Conservation (phyloP, 345 rosid genomes). For the Gossypium raimondii region DNA sequence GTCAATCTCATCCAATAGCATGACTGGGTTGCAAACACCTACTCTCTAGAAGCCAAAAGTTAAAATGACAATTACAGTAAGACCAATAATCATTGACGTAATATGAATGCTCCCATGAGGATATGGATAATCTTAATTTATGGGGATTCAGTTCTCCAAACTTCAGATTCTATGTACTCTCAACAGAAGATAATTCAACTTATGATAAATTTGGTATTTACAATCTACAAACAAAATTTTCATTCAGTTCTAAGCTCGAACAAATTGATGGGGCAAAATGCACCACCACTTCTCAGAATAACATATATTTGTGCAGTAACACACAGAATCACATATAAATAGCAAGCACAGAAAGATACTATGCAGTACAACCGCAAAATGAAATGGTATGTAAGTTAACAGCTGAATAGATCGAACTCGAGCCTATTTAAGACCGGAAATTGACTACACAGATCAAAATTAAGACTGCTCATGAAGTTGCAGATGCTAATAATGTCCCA, state of each 20-base stretch:
- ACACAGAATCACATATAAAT: background rate
- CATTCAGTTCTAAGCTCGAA: background rate
- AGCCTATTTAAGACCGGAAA: background rate
- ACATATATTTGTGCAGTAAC: background rate
- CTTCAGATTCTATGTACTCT: background rate
- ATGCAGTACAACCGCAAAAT: background rate
- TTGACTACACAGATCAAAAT: background rate
- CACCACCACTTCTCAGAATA: background rate
- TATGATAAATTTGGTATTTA: background rate
- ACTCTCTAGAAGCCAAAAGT: constrained; percentile 59
- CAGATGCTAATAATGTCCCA: background rate
- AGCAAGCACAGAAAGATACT: background rate
- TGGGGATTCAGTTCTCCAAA: constrained; percentile 7
- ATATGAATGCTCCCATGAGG: background rate
- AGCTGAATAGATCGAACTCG: background rate
- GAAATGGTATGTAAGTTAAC: background rate
- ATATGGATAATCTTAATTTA: background rate
- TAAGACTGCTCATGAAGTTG: background rate
- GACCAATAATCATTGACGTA: background rate
- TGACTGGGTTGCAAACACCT: constrained; percentile 95
- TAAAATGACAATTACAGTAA: background rate
- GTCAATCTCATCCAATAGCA: constrained; percentile 97
- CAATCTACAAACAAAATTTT: background rate
- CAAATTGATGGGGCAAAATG: background rate
- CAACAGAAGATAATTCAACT: background rate